Conservation (phyloP, 306 rosid species). For the Carpinus fangiana region DNA sequence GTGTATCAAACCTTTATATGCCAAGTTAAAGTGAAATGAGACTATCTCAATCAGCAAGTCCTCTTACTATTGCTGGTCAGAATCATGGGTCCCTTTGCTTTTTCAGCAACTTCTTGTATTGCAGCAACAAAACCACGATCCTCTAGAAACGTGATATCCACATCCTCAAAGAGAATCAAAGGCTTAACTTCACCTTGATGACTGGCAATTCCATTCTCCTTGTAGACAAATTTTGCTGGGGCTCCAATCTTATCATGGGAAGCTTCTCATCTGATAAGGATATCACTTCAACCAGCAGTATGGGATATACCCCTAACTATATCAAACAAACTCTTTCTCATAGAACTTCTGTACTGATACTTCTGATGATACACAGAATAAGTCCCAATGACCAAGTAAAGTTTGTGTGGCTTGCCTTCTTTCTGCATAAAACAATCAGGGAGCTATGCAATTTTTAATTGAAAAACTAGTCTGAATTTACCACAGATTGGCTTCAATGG, state of each 20-base stretch:
- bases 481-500: neutral
- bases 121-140: constrained; percentile 85
- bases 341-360: neutral
- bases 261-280: constrained; percentile 46
- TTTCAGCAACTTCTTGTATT: constrained; percentile 69
- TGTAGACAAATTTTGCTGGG: constrained; percentile 25
- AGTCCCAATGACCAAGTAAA: neutral
- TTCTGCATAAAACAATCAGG: neutral
- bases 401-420: neutral
- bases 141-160: constrained; percentile 74
- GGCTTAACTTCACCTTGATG: constrained; percentile 40
- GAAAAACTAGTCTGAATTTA: neutral
- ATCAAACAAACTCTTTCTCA: constrained; percentile 14
- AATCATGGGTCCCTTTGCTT: constrained; percentile 83
- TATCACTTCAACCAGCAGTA: constrained; percentile 37
- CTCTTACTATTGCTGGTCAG: constrained; percentile 92
- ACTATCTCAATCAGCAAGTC: constrained; percentile 20
- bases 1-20: too few species aligned
- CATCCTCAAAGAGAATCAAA: constrained; percentile 83
- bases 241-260: constrained; percentile 32
- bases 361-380: neutral
- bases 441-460: neutral
- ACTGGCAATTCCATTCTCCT: constrained; percentile 32
- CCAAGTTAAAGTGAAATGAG: constrained; percentile 26
- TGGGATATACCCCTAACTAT: constrained; percentile 13